Base-by-base conservation (phyloP, 768 basidiomycete species). In the Mycena metata region DNA sequence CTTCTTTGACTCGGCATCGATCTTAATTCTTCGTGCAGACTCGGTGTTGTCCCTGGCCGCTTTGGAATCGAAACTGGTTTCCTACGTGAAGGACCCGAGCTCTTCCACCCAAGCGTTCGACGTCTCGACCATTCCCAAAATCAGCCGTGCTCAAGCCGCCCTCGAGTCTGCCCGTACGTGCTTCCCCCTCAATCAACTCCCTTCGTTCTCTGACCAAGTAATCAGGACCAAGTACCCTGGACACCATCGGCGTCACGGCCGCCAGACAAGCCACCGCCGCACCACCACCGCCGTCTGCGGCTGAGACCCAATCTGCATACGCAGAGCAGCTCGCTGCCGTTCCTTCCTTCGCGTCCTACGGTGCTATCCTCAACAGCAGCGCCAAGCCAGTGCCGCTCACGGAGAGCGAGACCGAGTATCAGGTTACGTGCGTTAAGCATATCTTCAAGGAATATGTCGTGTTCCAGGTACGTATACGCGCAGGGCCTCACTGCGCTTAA, bases 371-470 rank as follows among this genome's bases (percentile, higher is more conserved):
- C 76, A 95, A 91, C 81, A 98, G 95, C 85, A 94, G 89, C 70
- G 70, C 86, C 42, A 94, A 90, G 72, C 90, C 92, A 13, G 81
- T 86, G 24, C 93, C 92, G 69, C 89, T 99, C 65, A 99, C 98
- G 16, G 98, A 99, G 82, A 93, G 89, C 74, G 98, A 98, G 81
- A 99, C 96, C 5, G 98, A 99, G 81, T 99, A 99, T 77, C 96
- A 98, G 76, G 97, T 98, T 52, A 90, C 93, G 12, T 95, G 94
- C 73, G 94, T 98, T 80, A 99, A 98, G 82, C 98, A 99, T 79
- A 89, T 98, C 65, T 99, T 96, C 88, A 91, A 90, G 77, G 94
- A 96, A 68, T 95, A 98, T 76, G 79, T 99, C 66, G 96, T 99
- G 46, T 99, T 99, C 90, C 97, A 97, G 88, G 96, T 95, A 76